These are phyloP conservation scores for Pholiota molesta DNA, from an alignment of 768 basidiomycete species.

Conservation along the genomic window DNA sequence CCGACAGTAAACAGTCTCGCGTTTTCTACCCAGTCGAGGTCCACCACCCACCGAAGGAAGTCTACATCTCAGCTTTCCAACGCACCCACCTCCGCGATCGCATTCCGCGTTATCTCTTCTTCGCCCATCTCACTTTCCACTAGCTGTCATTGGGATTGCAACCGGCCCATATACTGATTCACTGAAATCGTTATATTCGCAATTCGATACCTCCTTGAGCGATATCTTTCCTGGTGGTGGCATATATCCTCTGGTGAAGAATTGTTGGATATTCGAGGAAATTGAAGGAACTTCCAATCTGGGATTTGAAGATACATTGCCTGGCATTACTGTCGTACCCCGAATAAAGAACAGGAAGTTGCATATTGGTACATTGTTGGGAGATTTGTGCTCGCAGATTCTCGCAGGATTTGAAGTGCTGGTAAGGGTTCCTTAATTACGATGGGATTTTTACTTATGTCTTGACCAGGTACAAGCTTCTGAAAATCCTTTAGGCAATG, in stretches of 20 bases:
- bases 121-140: conserved; percentile 77
- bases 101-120: conserved; percentile 73
- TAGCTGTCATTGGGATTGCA: conserved; percentile 89
- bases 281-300: conserved; percentile 57
- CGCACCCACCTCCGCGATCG: conserved; percentile 72
- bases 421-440: conserved; percentile 42
- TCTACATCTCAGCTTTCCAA: conserved; percentile 79
- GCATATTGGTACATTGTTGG: conserved; percentile 87
- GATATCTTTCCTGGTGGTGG: conserved; percentile 69
- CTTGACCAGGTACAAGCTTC: conserved; percentile 66
- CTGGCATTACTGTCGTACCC: conserved; percentile 79
- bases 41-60: conserved; percentile 55
- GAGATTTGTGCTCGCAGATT: conserved; percentile 86
- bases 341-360: conserved; percentile 87
- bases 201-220: conserved; percentile 67
- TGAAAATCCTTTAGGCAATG: conserved; percentile 85
- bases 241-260: conserved; percentile 77
- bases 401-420: conserved; percentile 83
- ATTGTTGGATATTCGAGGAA: conserved; percentile 87
- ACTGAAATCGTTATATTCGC: conserved; percentile 53
- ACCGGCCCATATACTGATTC: conserved; percentile 62
- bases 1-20: conserved; percentile 44
- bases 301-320: conserved; percentile 56
- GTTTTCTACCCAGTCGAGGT: conserved; percentile 81
- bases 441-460: conserved; percentile 8